Percentiles rank a stretch among this genome's conserved stretches.
phyloP scores from a whole-genome alignment of 495 filamentous ascomycete species.

The Penicillium bialowiezense region DNA sequence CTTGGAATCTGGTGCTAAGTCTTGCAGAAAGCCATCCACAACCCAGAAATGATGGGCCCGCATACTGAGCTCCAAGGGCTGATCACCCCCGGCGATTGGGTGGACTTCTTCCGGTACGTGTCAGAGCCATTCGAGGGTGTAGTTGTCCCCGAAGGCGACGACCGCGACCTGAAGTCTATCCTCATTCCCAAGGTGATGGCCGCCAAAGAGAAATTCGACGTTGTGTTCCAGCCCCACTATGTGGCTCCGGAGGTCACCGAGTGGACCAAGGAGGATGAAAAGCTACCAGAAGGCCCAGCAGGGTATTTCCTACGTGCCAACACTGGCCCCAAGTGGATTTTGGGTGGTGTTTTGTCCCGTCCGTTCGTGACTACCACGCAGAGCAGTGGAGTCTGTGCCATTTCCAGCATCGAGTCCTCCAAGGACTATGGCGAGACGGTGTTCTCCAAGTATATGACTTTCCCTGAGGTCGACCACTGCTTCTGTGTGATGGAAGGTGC shows the following conservation, averaged over 20 bases:
- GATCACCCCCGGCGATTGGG: conserved; percentile 51
- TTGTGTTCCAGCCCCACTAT: conserved; percentile 44
- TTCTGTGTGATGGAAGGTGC: conserved; percentile 38
- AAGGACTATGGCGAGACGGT: conserved; percentile 28
- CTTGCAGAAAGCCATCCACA: conserved; percentile 37
- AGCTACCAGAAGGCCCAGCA: conserved; percentile 33
- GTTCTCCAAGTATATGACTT: conserved; percentile 33
- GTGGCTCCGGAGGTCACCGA: conserved; percentile 35
- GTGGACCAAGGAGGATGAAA: conserved; percentile 40
- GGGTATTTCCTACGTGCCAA: conserved; percentile 43
- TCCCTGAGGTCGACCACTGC: conserved; percentile 40
- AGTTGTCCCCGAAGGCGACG: conserved; percentile 46
- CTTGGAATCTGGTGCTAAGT: background rate
- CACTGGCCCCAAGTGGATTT: conserved; percentile 40
- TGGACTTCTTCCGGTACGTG: conserved; percentile 51
- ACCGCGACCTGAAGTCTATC: conserved; percentile 37
- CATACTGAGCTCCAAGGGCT: conserved; percentile 46
- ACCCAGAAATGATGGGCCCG: conserved; percentile 39
- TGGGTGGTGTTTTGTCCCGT: conserved; percentile 42
- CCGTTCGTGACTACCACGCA: conserved; percentile 45
- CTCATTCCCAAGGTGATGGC: conserved; percentile 51
- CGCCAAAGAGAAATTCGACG: conserved; percentile 48
- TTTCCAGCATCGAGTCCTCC: conserved; percentile 45
- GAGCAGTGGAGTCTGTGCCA: conserved; percentile 40
- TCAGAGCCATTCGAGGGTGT: conserved; percentile 48